Percentiles rank a stretch among this genome's conserved stretches.
Evolutionary conservation across 495 filamentous ascomycete species (phyloP).

Genomic region (Neurospora intermedia): DNA sequence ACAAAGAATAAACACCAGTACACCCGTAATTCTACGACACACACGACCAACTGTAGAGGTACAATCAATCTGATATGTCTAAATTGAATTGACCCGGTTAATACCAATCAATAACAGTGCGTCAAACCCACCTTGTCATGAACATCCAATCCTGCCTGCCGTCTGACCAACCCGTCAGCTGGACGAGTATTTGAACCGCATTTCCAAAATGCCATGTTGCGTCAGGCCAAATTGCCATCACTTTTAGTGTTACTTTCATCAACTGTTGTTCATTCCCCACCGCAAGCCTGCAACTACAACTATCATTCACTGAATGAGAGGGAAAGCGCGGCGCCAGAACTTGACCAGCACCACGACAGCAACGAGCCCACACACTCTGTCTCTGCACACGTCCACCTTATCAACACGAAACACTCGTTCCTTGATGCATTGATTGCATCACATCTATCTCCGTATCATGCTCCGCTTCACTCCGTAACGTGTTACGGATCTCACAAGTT

Average conservation of each 20-base stretch:
- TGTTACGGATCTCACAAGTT: background rate
- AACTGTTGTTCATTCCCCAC: background rate
- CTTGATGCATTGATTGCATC: background rate
- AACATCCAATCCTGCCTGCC: background rate
- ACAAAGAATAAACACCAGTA: background rate
- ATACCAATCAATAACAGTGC: background rate
- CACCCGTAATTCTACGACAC: background rate
- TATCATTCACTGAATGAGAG: background rate
- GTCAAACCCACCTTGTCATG: background rate
- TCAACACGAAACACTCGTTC: background rate
- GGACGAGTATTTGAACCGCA: background rate
- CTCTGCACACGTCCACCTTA: background rate
- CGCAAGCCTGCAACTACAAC: background rate
- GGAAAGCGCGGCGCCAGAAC: background rate
- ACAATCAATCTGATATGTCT: background rate
- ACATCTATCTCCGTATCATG: background rate
- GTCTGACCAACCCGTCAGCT: background rate
- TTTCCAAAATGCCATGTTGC: slow-evolving; percentile 3
- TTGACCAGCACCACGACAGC: background rate
- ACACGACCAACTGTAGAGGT: background rate
- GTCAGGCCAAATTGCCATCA: background rate
- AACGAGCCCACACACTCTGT: background rate
- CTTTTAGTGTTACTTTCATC: background rate
- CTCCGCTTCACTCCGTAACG: background rate
- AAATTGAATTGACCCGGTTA: background rate